phyloP scores from a whole-genome alignment of 2,329 filamentous ascomycete genomes.

The Corinectria fuckeliana region DNA sequence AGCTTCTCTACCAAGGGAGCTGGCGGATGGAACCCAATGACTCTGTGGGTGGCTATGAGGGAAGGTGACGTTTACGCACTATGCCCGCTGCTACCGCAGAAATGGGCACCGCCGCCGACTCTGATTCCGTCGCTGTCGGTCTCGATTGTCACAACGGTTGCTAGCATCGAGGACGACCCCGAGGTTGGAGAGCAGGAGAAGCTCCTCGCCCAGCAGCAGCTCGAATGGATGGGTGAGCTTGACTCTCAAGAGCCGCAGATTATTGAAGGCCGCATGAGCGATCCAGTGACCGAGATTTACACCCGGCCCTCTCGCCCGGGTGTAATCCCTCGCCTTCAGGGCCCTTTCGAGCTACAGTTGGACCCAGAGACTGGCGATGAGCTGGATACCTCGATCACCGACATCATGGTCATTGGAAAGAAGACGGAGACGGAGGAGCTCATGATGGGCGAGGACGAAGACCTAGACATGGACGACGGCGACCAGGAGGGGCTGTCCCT shows the following conservation, averaged over 20 bases:
- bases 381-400: constrained; percentile 62
- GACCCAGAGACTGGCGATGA: constrained; percentile 64
- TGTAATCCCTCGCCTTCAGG: constrained; percentile 65
- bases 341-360: constrained; percentile 64
- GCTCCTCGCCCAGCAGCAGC: constrained; percentile 67
- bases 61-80: constrained; percentile 93
- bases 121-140: constrained; percentile 83
- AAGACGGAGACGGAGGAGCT: constrained; percentile 66
- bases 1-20: constrained; percentile 72
- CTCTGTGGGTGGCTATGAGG: constrained; percentile 94
- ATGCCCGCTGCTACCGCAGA: constrained; percentile 85
- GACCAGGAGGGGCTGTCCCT: constrained; percentile 67
- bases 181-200: constrained; percentile 59
- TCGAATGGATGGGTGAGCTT: constrained; percentile 72
- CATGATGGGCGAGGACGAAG: constrained; percentile 70
- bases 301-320: constrained; percentile 63
- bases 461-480: constrained; percentile 61
- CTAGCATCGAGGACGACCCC: constrained; percentile 66
- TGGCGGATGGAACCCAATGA: constrained; percentile 95
- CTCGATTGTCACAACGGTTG: constrained; percentile 78
- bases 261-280: constrained; percentile 56
- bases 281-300: constrained; percentile 62
- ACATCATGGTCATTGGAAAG: constrained; percentile 68
- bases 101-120: constrained; percentile 80
- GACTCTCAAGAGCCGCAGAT: constrained; percentile 67